These are phyloP conservation scores for Tylopilus plumbeoviolaceoides DNA, from an alignment of 768 basidiomycete species.

Conservation along the genomic window DNA sequence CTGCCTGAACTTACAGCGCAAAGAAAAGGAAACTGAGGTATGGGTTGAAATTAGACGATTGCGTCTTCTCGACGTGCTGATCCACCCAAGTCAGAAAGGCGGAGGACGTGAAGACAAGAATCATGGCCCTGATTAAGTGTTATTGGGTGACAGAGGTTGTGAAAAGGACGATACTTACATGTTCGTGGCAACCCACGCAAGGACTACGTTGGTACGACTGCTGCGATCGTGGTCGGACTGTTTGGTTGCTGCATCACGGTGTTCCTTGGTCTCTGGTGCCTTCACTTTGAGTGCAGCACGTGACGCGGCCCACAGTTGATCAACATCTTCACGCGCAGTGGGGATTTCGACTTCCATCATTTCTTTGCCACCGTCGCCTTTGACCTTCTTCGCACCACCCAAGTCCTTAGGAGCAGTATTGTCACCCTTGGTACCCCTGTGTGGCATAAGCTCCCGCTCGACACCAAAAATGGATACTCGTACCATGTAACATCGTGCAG, in stretches of 20 bases:
- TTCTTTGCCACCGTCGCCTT: slow-evolving; percentile 80
- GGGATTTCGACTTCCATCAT: slow-evolving; percentile 84
- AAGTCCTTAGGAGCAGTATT: slow-evolving; percentile 85
- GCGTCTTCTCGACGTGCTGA: slow-evolving; percentile 46
- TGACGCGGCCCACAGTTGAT: slow-evolving; percentile 80
- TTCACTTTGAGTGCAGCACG: slow-evolving; percentile 64
- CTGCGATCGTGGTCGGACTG: slow-evolving; percentile 84
- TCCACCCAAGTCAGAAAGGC: slow-evolving; percentile 75
- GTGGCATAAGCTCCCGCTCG: slow-evolving; percentile 2
- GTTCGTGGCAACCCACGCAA: slow-evolving; percentile 82
- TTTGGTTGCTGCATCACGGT: slow-evolving; percentile 84
- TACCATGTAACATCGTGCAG: slow-evolving; percentile 80
- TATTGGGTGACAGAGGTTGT: neutral
- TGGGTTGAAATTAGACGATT: slow-evolving; percentile 73
- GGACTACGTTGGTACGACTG: slow-evolving; percentile 79
- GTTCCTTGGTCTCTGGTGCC: slow-evolving; percentile 70
- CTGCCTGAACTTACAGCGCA: slow-evolving; percentile 40
- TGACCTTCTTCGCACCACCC: slow-evolving; percentile 86
- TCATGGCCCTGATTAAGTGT: slow-evolving; percentile 49
- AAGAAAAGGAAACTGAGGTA: slow-evolving; percentile 83
- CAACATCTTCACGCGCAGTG: slow-evolving; percentile 81
- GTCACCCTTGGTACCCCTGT: slow-evolving; percentile 88
- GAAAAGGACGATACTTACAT: slow-evolving; percentile 46
- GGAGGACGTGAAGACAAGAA: slow-evolving; percentile 69
- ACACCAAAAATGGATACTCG: slow-evolving; percentile 1